Base-by-base conservation (phyloP, 2,329 filamentous ascomycete genomes). In the Alternaria rosae region DNA sequence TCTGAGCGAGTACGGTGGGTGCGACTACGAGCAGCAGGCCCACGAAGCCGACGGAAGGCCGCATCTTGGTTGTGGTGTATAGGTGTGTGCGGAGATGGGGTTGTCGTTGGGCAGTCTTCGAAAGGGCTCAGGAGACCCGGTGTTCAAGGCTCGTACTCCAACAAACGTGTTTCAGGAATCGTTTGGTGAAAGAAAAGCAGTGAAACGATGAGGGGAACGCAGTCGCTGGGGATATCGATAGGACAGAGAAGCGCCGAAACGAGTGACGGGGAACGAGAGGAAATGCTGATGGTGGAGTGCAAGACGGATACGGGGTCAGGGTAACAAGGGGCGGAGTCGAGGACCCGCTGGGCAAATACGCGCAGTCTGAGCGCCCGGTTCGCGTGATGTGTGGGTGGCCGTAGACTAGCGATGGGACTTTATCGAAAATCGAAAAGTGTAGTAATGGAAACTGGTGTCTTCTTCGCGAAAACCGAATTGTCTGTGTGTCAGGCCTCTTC, bases 1-100 rank as follows among this genome's bases (percentile, higher is more conserved):
- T 63, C 55, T 80, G 78, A 6, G 78, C 78, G 26, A 76, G 69
- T 23, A 73, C 71, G 21, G 66, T 56, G 30, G 78, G 74, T 28
- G 76, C 71, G 20, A 73, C 67, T 32, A 75, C 64, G 60, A 78
- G 64, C 47, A 77, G 64, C 55, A 78, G 59, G 61, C 73, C 70
- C 32, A 77, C 50, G 38, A 78, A 66, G 68, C 69, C 70, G 65
- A 69, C 54, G 11, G 74, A 77, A 32, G 70, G 69, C 43, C 75
- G 74, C 76, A 78, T 79, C 25, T 38, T 48, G 64, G 52, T 53
- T 45, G 63, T 41, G 54, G 58, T 62, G 60, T 70, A 52, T 58
- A 58, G 63, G 62, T 42, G 60, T 65, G 44, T 58, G 42, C 62
- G 58, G 62, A 61, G 45, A 51, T 50, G 54, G 60, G 43, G 55